Evolutionary conservation across 1,139 yeast species (phyloP).

Genomic region (Debaryomyces psychrophilus): DNA sequence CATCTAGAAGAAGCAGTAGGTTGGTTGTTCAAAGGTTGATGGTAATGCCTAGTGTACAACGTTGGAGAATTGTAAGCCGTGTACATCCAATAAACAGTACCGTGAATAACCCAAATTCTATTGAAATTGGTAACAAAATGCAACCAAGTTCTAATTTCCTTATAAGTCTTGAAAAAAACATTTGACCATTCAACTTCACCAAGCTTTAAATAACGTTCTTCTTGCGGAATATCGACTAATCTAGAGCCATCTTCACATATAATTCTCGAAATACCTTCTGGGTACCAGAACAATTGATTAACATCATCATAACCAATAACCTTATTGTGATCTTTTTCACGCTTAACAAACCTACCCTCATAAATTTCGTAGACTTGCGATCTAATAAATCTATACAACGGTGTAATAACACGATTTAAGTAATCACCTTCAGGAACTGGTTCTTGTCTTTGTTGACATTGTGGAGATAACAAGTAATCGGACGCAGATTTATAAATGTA

Average conservation of each 20-base stretch:
- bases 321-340: conserved; percentile 94
- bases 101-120: conserved; percentile 97
- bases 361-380: conserved; percentile 93
- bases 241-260: conserved; percentile 89
- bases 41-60: conserved; percentile 82
- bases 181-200: conserved; percentile 93
- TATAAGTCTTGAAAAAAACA: conserved; percentile 94
- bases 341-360: conserved; percentile 94
- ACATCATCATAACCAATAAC: conserved; percentile 98
- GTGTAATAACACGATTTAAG: conserved; percentile 89
- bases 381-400: conserved; percentile 86
- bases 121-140: conserved; percentile 93
- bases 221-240: conserved; percentile 85
- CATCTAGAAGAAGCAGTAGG: conserved; percentile 88
- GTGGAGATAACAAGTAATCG: conserved; percentile 85
- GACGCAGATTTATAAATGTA: conserved; percentile 91
- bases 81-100: conserved; percentile 91
- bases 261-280: conserved; percentile 96
- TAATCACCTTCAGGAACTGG: conserved; percentile 96
- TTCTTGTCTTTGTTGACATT: conserved; percentile 87
- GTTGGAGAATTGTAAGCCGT: conserved; percentile 91
- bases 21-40: conserved; percentile 78
- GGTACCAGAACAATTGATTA: conserved; percentile 98
- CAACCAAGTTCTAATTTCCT: conserved; percentile 97
- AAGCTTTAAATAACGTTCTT: conserved; percentile 84